Conservation (phyloP, 495 filamentous ascomycete species). For the Extremus antarcticus region DNA sequence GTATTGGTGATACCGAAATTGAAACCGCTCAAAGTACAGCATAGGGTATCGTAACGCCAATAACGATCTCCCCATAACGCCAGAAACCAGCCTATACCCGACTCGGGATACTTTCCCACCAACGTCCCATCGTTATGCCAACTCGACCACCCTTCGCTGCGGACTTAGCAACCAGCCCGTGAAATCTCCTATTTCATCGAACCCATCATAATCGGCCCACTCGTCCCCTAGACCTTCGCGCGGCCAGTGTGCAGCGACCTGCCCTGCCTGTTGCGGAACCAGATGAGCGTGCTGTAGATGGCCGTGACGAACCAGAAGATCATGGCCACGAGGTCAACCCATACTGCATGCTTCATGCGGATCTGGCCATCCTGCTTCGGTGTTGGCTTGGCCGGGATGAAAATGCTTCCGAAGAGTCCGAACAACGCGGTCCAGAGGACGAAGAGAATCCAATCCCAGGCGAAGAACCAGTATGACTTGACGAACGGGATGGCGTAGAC, state of each 20-base stretch:
- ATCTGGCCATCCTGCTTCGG: constrained; percentile 44
- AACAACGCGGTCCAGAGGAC: constrained; percentile 72
- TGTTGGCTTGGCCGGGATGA: constrained; percentile 54
- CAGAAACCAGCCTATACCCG: too few relatives aligned
- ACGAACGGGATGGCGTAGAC: constrained; percentile 53
- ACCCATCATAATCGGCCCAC: background rate
- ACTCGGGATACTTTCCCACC: too few relatives aligned
- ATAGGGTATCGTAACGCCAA: background rate
- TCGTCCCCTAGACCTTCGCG: constrained; percentile 14
- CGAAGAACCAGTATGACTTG: constrained; percentile 45
- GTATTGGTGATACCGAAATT: background rate
- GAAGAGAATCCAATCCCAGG: constrained; percentile 61
- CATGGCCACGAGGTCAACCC: constrained; percentile 66
- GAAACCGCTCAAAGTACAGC: background rate
- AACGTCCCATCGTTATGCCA: too few relatives aligned
- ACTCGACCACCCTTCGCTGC: background rate
- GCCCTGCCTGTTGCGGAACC: constrained; percentile 6
- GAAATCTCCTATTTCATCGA: background rate
- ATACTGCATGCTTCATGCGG: constrained; percentile 78
- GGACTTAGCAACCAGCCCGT: background rate
- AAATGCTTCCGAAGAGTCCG: constrained; percentile 66
- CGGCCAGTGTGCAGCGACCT: constrained; percentile 19
- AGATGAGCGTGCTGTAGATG: constrained; percentile 22
- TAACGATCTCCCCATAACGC: too few relatives aligned
- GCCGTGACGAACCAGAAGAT: constrained; percentile 57